phyloP scores from a whole-genome alignment of 768 basidiomycete genomes.

The Leccinum arenicola region DNA sequence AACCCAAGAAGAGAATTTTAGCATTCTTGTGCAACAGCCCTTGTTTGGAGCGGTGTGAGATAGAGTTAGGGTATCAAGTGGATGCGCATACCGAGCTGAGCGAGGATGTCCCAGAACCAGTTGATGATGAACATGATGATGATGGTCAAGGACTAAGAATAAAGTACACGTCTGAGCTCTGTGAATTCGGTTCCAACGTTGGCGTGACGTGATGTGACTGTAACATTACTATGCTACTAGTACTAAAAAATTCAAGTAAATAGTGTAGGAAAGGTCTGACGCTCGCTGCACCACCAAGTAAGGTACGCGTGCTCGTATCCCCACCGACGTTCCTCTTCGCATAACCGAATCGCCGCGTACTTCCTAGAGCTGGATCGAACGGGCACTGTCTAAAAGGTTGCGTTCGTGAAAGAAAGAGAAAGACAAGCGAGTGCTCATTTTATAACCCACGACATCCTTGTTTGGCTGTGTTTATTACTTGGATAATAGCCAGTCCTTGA shows the following conservation, averaged over 20 bases:
- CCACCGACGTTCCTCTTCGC: constrained; percentile 57
- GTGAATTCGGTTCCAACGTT: neutral
- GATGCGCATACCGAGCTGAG: constrained; percentile 74
- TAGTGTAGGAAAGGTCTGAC: constrained; percentile 67
- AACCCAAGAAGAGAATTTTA: constrained; percentile 98
- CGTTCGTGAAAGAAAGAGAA: constrained; percentile 30
- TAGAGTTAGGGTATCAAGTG: neutral
- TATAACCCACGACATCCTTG: constrained; percentile 13
- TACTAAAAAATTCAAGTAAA: no score
- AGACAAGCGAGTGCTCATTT: neutral
- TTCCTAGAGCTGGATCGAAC: constrained; percentile 41
- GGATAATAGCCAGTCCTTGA: constrained; percentile 53
- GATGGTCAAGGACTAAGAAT: constrained; percentile 22
- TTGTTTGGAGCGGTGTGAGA: constrained; percentile 28
- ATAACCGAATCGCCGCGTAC: constrained; percentile 66
- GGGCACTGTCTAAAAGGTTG: constrained; percentile 77
- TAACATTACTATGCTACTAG: constrained; percentile 9
- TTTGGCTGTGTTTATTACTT: constrained; percentile 40
- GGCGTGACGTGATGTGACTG: constrained; percentile 26
- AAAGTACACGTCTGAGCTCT: constrained; percentile 19
- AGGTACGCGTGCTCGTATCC: constrained; percentile 62
- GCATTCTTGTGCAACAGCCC: constrained; percentile 97
- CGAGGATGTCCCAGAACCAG: constrained; percentile 97
- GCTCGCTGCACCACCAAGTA: constrained; percentile 50
- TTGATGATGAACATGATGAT: constrained; percentile 77